Evolutionary conservation across 2,329 filamentous ascomycete genomes (phyloP), one percentile per base, ranked within the genome.

Genomic region (Claviceps africana): DNA sequence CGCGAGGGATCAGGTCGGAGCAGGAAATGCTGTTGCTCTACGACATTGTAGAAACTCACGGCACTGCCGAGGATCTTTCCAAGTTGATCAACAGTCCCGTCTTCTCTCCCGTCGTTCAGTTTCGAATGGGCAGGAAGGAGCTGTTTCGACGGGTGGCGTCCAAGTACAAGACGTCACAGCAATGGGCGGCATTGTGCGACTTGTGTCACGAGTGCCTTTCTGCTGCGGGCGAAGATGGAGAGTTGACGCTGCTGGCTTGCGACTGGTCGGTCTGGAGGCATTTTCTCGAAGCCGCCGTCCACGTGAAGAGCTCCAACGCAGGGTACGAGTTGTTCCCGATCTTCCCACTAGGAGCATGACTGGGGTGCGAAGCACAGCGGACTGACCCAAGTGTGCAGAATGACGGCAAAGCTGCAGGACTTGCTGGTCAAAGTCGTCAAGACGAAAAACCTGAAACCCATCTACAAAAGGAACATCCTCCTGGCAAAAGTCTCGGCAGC

Each of bases 11-110:
- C 31, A 65, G 67, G 40, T 69, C 69, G 0, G 75, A 78, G 54
- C 72, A 78, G 53, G 75, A 78, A 55, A 67, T 75, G 2, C 64
- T 74, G 0, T 66, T 78, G 2, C 68, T 75, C 19, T 78, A 76
- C 55, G 67, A 71, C 1, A 67, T 78, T 22, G 60, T 75, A 0
- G 66, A 70, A 31, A 66, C 65, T 4, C 71, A 75, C 10, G 73
- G 70, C 0, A 66, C 66, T 1, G 59, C 62, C 0, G 67, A 67
- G 0, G 73, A 75, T 44, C 71, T 69, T 53, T 55, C 67, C 1
- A 69, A 69, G 39, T 62, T 71, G 8, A 59, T 72, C 0, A 53
- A 59, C 3, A 71, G 71, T 44, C 62, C 68, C 0, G 56, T 67
- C 0, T 67, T 75, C 9, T 69, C 69, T 0, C 73, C 73, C 0